Percentiles rank a stretch among this genome's conserved stretches.
These are phyloP conservation scores for Penicillium sp. DNA, from an alignment of 2,329 filamentous ascomycete genomes.

Conservation along the genomic window DNA sequence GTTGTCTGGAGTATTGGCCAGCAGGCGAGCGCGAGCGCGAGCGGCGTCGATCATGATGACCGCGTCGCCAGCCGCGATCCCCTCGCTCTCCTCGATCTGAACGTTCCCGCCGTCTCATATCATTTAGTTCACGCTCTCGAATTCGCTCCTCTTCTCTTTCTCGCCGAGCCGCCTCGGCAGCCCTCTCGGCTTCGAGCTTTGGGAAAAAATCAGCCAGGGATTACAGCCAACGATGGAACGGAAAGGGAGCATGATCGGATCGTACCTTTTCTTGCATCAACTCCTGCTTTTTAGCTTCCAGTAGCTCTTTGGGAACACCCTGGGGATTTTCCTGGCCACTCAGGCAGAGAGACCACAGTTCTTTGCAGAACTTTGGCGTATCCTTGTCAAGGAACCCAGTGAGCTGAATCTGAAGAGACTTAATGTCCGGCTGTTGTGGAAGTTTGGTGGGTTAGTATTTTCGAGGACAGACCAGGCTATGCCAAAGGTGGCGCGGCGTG, in stretches of 20 bases:
- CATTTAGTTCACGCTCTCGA: conserved; percentile 65
- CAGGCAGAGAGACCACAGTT: conserved; percentile 84
- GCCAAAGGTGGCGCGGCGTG: too few relatives aligned
- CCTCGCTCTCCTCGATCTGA: conserved; percentile 36
- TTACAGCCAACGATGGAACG: too few relatives aligned
- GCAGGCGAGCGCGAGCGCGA: conserved; percentile 52
- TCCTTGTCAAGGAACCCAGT: conserved; percentile 94
- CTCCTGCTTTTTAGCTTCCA: conserved; percentile 95
- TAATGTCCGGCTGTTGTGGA: conserved; percentile 74
- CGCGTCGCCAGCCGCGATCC: conserved; percentile 16
- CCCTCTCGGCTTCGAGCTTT: conserved; percentile 75
- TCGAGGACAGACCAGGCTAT: too few relatives aligned
- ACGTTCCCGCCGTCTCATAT: conserved; percentile 54
- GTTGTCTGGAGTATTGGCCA: conserved; percentile 44
- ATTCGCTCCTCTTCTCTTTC: conserved; percentile 65
- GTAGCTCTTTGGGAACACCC: conserved; percentile 85
- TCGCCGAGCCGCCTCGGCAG: conserved; percentile 66
- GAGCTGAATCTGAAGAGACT: conserved; percentile 87
- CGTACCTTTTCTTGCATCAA: conserved; percentile 86
- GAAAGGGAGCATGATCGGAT: neutral
- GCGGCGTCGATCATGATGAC: conserved; percentile 44
- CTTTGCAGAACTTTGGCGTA: conserved; percentile 80
- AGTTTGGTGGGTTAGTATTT: too few relatives aligned
- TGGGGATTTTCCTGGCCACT: conserved; percentile 84
- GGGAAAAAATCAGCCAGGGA: conserved; percentile 9